phyloP scores from a whole-genome alignment of 257 asterid genomes.

The Gentiana dahurica region DNA sequence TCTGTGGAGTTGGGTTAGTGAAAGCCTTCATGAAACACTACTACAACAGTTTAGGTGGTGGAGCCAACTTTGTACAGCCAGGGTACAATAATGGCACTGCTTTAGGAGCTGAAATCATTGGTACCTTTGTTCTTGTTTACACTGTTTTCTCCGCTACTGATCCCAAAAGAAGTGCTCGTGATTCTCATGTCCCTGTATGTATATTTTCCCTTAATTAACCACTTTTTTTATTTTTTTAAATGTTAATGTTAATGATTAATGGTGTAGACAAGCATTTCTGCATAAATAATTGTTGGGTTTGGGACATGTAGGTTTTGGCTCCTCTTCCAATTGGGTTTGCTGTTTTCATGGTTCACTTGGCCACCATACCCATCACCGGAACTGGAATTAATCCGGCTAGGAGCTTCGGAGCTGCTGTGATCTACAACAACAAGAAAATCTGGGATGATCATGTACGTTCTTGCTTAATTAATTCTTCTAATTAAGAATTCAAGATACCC shows the following conservation, averaged over 20 bases:
- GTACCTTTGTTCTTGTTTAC: no score
- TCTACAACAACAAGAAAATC: conserved; percentile 42
- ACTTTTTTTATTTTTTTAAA: background rate
- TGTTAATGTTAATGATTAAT: no score
- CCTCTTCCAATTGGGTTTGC: conserved; percentile 96
- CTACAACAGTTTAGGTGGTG: no score
- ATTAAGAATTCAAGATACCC: no score
- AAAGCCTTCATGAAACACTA: conserved; percentile 4
- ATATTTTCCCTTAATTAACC: background rate
- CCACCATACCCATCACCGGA: conserved; percentile 89
- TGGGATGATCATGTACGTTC: conserved; percentile 83
- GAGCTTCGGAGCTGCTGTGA: conserved; percentile 94
- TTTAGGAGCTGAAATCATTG: no score
- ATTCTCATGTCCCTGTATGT: no score
- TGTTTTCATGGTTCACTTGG: conserved; percentile 96
- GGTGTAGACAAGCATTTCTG: no score
- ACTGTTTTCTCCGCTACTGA: no score
- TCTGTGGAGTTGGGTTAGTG: conserved; percentile 17
- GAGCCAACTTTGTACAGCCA: no score
- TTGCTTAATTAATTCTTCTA: background rate
- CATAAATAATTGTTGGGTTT: background rate
- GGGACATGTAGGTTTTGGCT: conserved; percentile 55
- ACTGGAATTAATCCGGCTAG: conserved; percentile 95
- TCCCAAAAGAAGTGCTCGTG: no score
- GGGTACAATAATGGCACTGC: no score